Base-by-base conservation (phyloP, 2,329 filamentous ascomycete genomes). In the Colletotrichum musae region DNA sequence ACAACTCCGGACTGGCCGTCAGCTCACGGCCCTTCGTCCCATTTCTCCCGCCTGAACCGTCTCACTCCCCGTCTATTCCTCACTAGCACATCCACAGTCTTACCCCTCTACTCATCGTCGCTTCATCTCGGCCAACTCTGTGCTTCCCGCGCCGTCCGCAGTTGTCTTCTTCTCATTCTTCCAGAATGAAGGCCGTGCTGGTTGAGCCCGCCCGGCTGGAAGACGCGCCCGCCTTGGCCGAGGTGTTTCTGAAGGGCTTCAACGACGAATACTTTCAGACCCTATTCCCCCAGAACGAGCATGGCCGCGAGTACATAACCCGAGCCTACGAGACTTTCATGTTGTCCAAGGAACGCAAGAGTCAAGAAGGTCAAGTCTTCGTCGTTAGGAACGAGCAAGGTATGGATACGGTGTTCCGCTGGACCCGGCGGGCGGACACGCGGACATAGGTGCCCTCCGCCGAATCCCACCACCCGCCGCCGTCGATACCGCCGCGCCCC, bases 211-310 rank as follows among this genome's bases (percentile, higher is more conserved):
- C 72, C 9, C 45, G 10, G 32, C 26, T 56, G 4, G 51, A 52
- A 24, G 72, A 73, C 51, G 67, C 59, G 2, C 47, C 64, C 13
- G 61, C 50, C 18, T 57, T 73, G 10, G 58, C 62, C 24, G 53
- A 65, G 13, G 18, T 73, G 13, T 72, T 71, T 51, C 51, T 72
- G 36, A 60, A 59, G n/a, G 56, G 59, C 18, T 73, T 72, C 39
- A 50, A 67, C 16, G 56, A 66, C 28, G 70, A 67, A 16, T 68
- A 57, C 51, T 71, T 72, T 43, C 62, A 59, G 58, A 16, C 47
- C 2, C 32, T 69, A 6, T 72, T 64, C 28, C 68, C 68, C n/a
- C 68, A 39, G 15, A 70, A 71, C 21, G 39, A 64, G 12, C 45
- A 66, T 13, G 72, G 72, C 26, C 62, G 51, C 18, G 58, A 43